Percentiles rank a stretch among this genome's conserved stretches.
These are phyloP conservation scores for Ceratorhiza oryzae-sativae DNA, from an alignment of 1,284 basidiomycete genomes.

Conservation along the genomic window DNA sequence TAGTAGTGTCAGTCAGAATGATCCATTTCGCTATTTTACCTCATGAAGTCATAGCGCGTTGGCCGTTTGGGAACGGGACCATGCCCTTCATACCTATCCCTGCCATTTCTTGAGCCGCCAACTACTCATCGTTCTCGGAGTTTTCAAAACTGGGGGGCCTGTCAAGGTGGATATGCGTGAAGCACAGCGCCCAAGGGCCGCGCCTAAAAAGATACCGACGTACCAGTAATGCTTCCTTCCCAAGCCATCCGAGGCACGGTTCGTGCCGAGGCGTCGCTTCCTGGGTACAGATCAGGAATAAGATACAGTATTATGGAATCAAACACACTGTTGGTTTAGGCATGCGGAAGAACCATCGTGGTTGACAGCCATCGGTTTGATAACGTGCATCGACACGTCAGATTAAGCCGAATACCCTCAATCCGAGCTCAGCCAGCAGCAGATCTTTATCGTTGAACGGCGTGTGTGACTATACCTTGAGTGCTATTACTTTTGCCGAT, in stretches of 20 bases:
- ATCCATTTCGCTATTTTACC: constrained; percentile 10
- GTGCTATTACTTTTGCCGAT: no score
- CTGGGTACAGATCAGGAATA: not conserved
- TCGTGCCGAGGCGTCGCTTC: not conserved
- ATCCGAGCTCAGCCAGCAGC: not conserved
- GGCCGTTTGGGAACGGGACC: not conserved
- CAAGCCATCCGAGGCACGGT: not conserved
- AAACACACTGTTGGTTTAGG: not conserved
- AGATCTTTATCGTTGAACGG: not conserved
- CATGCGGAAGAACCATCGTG: not conserved
- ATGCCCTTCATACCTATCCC: not conserved
- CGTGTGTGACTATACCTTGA: not conserved
- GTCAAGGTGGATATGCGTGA: not conserved
- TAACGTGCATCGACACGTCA: not conserved
- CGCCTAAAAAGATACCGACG: not conserved
- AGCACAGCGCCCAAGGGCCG: not conserved
- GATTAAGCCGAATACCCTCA: not conserved
- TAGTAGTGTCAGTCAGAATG: not conserved
- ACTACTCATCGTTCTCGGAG: not conserved
- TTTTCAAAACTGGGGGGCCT: not conserved
- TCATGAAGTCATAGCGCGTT: not conserved
- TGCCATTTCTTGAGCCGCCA: not conserved
- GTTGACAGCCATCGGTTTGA: not conserved
- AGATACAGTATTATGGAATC: not conserved
- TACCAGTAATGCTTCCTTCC: not conserved